Evolutionary conservation across 352 stramenopile genomes (phyloP).

Genomic region (Phytophthora macrochlamydospora): DNA sequence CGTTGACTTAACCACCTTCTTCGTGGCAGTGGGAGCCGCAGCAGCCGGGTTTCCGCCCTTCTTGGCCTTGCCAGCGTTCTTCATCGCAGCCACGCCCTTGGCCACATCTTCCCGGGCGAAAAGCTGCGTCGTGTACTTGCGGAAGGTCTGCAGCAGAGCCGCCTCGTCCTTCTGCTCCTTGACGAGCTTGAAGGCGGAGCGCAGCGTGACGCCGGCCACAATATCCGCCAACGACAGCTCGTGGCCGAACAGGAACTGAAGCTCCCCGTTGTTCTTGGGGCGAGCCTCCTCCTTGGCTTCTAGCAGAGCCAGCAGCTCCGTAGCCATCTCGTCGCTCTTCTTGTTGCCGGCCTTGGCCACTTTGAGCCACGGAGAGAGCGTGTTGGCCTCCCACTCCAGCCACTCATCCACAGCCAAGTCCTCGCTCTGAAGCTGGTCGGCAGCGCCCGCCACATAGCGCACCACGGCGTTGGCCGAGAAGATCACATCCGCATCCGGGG

Average conservation of each 20-base stretch:
- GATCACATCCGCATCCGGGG: conserved; percentile 40
- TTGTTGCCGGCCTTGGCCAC: conserved; percentile 53
- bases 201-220: conserved; percentile 73
- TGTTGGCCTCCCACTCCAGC: conserved; percentile 80
- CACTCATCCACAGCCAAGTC: conserved; percentile 85
- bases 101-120: conserved; percentile 54
- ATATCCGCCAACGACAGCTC: conserved; percentile 77
- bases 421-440: conserved; percentile 60
- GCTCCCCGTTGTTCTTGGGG: conserved; percentile 38
- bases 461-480: conserved; percentile 83
- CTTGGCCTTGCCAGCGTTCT: conserved; percentile 46
- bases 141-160: conserved; percentile 58
- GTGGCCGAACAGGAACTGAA: conserved; percentile 70
- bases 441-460: conserved; percentile 68
- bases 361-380: conserved; percentile 61
- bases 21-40: conserved; percentile 16
- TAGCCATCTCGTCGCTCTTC: conserved; percentile 27
- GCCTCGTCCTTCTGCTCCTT: conserved; percentile 50
- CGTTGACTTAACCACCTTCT: conserved; percentile 33
- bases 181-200: conserved; percentile 60
- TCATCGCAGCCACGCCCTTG: conserved; percentile 52
- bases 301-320: conserved; percentile 56
- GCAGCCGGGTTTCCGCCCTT: conserved; percentile 16
- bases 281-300: conserved; percentile 67
- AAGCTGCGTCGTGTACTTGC: conserved; percentile 70